Evolutionary conservation across 2,329 filamentous ascomycete genomes (phyloP).

Genomic region (Paradendryphiella salina): DNA sequence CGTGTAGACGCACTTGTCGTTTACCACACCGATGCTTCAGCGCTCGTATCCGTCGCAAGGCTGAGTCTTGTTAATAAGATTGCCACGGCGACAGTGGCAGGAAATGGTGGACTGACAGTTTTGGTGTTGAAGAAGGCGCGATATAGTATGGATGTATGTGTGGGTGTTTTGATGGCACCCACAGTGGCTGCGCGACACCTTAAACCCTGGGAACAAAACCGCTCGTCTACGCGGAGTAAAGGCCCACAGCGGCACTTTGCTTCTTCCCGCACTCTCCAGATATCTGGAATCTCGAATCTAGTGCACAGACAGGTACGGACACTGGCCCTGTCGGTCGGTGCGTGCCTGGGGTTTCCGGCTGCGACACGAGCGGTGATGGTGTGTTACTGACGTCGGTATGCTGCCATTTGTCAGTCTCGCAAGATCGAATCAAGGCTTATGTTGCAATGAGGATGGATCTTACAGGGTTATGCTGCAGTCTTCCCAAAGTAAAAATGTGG

Average conservation of each 20-base stretch:
- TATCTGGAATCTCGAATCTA: constrained; percentile 37
- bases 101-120: constrained; percentile 14
- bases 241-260: constrained; percentile 41
- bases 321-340: constrained; percentile 26
- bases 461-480: constrained; percentile 44
- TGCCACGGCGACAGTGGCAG: constrained; percentile 5
- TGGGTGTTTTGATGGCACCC: constrained; percentile 27
- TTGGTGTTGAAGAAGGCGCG: constrained; percentile 12
- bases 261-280: constrained; percentile 46
- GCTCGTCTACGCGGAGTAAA: constrained; percentile 35
- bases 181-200: constrained; percentile 39
- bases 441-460: constrained; percentile 39
- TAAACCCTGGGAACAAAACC: constrained; percentile 38
- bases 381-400: constrained; percentile 27
- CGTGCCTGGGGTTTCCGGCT: constrained; percentile 36
- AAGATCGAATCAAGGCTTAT: constrained; percentile 32
- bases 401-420: constrained; percentile 43
- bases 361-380: constrained; percentile 38
- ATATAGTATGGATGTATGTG: constrained; percentile 14
- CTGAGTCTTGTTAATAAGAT: constrained; percentile 20
- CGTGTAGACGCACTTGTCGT: constrained; percentile 20
- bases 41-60: constrained; percentile 16
- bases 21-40: constrained; percentile 21
- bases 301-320: constrained; percentile 41
- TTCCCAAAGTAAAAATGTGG: constrained; percentile 42